Base-by-base conservation (phyloP, 352 stramenopile species). In the Pythium volutum region DNA sequence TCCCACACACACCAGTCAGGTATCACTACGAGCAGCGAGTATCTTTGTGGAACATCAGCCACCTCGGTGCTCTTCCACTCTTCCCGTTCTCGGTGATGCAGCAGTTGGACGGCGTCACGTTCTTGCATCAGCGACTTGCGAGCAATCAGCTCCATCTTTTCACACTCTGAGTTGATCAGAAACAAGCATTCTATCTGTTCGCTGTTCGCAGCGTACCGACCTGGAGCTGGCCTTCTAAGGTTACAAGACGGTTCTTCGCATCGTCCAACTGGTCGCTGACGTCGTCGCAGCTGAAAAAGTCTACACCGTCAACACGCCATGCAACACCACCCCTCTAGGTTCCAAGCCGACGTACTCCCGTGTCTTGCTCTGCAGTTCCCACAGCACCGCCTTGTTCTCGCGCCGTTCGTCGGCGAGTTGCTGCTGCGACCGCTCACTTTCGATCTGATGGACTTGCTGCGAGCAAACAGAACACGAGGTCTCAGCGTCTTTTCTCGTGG, bases 151-250 rank as follows among this genome's bases (percentile, higher is more conserved):
- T 89, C 77, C 33, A 87, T 62, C 76, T 88, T 41, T 25, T 43
- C 20, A 38, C 48, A 42, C 4, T 25, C 2, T 26, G 5, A 49
- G 22, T 9, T 29, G n/a, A 15, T 18, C 34, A 54, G 12, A 7
- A 12, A 38, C 12, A 38, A 7, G 7, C 7, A 38, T 38, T 38
- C 7, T 14, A 14, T 14, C 33, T 7, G 12, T 38, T 38, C 33
- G 7, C 22, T 16, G 54, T 23, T 15, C 20, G 7, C 9, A 20
- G n/a, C n/a, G n/a, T n/a, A n/a, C 12, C 5, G 16, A 79, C 78
- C 73, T 87, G 77, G 42, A 85, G 42, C 31, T 89, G 76, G 0
- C 73, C 74, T 34, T 85, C 67, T 0, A 87, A 41, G 4, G 74
- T 85, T 39, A 73, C 36, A 5, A 80, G 53, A n/a, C 75, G 71